A percentile compares a stretch with the other conserved stretches of the same genome.
phyloP scores from a whole-genome alignment of 768 basidiomycete species.

The Symmetrospora coprosmae region DNA sequence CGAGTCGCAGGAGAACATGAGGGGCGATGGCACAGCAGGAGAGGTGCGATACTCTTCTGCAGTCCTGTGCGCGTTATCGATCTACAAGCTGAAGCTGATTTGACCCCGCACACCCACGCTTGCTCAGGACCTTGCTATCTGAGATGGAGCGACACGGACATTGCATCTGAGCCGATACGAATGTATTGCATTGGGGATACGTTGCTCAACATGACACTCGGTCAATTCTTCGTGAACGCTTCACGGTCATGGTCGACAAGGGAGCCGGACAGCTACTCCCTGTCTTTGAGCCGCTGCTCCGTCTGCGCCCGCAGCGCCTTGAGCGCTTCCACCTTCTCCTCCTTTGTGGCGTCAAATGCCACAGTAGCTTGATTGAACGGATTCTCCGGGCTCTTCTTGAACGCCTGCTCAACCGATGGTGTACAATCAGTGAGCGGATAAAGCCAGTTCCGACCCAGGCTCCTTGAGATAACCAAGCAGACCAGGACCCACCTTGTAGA shows the following conservation, averaged over 20 bases:
- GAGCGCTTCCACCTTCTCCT: constrained; percentile 39
- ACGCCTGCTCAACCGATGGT: neutral
- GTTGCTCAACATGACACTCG: neutral
- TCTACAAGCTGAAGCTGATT: no score
- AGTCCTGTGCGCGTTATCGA: no score
- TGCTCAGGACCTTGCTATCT: neutral
- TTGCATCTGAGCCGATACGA: no score
- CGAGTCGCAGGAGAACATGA: neutral
- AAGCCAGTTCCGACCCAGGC: no score
- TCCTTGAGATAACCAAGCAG: neutral
- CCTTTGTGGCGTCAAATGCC: constrained; percentile 37
- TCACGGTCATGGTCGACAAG: neutral
- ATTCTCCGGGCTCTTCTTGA: constrained; percentile 22
- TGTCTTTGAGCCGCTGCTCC: constrained; percentile 16
- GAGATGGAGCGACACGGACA: neutral
- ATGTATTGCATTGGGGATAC: no score
- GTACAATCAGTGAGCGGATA: constrained; percentile 34
- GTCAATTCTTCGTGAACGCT: neutral
- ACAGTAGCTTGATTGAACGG: constrained; percentile 40
- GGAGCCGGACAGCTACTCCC: neutral
- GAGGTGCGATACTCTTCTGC: no score
- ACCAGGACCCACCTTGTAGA: constrained; percentile 30
- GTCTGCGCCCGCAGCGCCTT: constrained; percentile 27
- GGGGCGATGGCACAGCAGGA: neutral
- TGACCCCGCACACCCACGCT: no score